Percentiles rank a stretch among this genome's conserved stretches.
phyloP scores from a whole-genome alignment of 2,329 filamentous ascomycete genomes.

The Cryphonectria radicalis region DNA sequence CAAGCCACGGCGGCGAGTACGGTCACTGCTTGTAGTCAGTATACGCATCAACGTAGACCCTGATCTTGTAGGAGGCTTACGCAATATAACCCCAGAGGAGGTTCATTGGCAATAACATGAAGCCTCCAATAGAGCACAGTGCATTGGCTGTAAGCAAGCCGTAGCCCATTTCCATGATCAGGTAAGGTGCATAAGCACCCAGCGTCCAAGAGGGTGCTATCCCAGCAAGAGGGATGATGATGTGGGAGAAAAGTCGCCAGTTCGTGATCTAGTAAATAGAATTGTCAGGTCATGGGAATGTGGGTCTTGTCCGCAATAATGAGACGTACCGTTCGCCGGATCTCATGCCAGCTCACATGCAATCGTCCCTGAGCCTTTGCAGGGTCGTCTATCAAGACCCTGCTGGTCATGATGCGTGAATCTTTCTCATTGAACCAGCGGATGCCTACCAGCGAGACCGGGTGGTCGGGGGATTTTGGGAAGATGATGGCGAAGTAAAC shows the following conservation, averaged over 20 bases:
- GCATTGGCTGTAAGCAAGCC: constrained; percentile 53
- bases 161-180: constrained; percentile 59
- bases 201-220: constrained; percentile 52
- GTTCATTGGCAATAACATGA: constrained; percentile 21
- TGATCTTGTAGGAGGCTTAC: not conserved
- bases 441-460: constrained; percentile 20
- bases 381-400: constrained; percentile 43
- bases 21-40: constrained; percentile 13
- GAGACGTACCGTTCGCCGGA: constrained; percentile 40
- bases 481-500: constrained; percentile 39
- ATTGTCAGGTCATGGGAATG: not conserved
- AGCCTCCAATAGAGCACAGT: constrained; percentile 16
- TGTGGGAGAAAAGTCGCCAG: constrained; percentile 58
- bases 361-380: constrained; percentile 39
- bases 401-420: constrained; percentile 39
- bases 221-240: constrained; percentile 54
- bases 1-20: constrained; percentile 10
- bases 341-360: constrained; percentile 39
- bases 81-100: constrained; percentile 16
- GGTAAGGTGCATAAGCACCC: constrained; percentile 57
- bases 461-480: constrained; percentile 32
- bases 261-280: constrained; percentile 44
- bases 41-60: too few relatives aligned
- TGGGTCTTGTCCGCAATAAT: not conserved
- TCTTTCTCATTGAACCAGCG: constrained; percentile 33